Conservation (phyloP, 768 basidiomycete species). For the Cystobasidium onofrii region DNA sequence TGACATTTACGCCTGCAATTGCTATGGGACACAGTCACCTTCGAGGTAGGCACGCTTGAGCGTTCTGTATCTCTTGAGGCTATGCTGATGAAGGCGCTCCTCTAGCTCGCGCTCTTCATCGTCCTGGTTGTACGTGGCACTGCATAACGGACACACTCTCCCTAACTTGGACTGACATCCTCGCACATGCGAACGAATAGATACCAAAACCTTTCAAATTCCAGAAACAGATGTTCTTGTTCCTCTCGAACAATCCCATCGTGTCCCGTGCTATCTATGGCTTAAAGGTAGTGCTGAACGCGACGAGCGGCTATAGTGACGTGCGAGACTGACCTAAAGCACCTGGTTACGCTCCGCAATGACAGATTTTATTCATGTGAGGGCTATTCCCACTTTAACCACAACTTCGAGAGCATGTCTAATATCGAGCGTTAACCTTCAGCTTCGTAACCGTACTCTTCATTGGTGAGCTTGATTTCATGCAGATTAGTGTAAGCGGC, state of each 20-base stretch:
- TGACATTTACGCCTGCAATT: not conserved
- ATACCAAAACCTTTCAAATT: constrained; percentile 32
- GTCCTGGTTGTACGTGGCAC: constrained; percentile 23
- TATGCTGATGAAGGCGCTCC: not conserved
- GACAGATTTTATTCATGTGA: constrained; percentile 34
- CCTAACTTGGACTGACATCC: not conserved
- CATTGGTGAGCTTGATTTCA: constrained; percentile 17
- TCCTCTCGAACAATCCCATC: constrained; percentile 31
- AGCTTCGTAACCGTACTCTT: constrained; percentile 34
- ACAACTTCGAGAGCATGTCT: not conserved
- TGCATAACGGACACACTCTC: not conserved
- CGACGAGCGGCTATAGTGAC: not conserved
- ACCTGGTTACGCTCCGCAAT: not conserved
- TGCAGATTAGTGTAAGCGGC: too few relatives aligned
- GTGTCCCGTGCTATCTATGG: constrained; percentile 22
- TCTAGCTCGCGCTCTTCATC: constrained; percentile 30
- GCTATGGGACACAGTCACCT: constrained; percentile 17
- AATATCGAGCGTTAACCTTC: not conserved
- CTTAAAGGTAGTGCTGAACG: constrained; percentile 4
- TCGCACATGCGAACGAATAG: not conserved
- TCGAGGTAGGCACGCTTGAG: constrained; percentile 10
- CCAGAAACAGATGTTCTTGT: constrained; percentile 28
- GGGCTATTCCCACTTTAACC: not conserved
- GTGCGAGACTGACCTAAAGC: not conserved
- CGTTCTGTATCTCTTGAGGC: not conserved